A percentile compares a stretch with the other conserved stretches of the same genome.
Conservation (phyloP, 148 eudicot genomes). For the Arctostaphylos glauca region DNA sequence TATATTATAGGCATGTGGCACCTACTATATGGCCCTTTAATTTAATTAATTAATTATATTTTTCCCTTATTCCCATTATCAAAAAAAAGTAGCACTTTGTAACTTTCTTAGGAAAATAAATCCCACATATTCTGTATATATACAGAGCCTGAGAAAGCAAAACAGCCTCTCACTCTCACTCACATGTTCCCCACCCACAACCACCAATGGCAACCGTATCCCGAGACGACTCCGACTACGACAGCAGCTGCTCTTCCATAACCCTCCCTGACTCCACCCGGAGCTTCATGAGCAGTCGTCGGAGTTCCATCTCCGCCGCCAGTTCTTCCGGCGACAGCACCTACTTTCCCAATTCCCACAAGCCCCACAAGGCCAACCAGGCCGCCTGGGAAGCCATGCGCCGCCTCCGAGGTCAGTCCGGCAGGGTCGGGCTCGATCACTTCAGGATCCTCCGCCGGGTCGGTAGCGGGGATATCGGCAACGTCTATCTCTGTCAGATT, state of each 20-base stretch:
- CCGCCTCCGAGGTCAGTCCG: slow-evolving; percentile 40
- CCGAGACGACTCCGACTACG: slow-evolving; percentile 44
- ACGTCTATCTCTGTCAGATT: slow-evolving; percentile 72
- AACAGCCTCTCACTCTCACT: slow-evolving; percentile 11
- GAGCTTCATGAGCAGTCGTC: slow-evolving; percentile 77
- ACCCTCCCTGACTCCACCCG: slow-evolving; percentile 71
- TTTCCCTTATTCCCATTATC: slow-evolving; percentile 16
- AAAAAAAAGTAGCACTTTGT: slow-evolving; percentile 33
- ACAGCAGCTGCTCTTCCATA: slow-evolving; percentile 66
- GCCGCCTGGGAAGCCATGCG: slow-evolving; percentile 74
- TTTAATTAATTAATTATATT: not conserved
- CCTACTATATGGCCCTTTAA: not conserved
- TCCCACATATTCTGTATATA: slow-evolving; percentile 10
- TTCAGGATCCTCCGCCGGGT: slow-evolving; percentile 63
- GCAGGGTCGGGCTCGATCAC: slow-evolving; percentile 59
- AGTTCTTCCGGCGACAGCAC: slow-evolving; percentile 23
- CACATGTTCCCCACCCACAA: slow-evolving; percentile 26
- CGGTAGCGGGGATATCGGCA: slow-evolving; percentile 78
- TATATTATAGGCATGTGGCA: not conserved
- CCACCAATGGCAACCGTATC: slow-evolving; percentile 23
- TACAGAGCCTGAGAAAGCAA: slow-evolving; percentile 14
- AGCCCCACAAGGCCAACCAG: slow-evolving; percentile 87
- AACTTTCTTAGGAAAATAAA: slow-evolving; percentile 22
- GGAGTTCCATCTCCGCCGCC: slow-evolving; percentile 42
- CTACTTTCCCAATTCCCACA: slow-evolving; percentile 14